Conservation (phyloP, 192 early-diverging fungal species). For the Entomortierella lignicola region DNA sequence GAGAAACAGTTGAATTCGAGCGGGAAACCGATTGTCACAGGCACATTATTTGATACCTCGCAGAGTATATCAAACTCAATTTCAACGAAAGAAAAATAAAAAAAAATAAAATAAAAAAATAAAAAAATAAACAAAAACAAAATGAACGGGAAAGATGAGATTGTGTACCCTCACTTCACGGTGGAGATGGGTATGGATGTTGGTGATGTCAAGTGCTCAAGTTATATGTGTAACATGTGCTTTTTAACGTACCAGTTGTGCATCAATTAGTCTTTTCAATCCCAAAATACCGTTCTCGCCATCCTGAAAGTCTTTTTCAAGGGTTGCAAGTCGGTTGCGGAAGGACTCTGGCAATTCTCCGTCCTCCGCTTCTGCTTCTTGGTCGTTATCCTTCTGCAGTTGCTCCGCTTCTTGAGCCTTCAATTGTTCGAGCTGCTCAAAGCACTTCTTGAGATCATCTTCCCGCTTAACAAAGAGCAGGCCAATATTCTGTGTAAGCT, state of each 20-base stretch:
- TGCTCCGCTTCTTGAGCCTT: conserved; percentile 10
- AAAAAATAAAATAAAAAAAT: background rate
- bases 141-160: background rate
- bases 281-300: conserved; percentile 41
- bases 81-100: background rate
- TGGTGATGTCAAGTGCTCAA: background rate
- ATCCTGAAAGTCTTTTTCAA: conserved; percentile 47
- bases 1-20: background rate
- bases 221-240: background rate
- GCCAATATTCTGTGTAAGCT: conserved; percentile 48
- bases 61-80: conserved; percentile 1
- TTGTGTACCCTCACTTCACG: background rate
- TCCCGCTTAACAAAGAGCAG: conserved; percentile 48
- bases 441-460: conserved; percentile 47
- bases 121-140: background rate
- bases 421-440: conserved; percentile 34
- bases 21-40: conserved; percentile 3
- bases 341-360: conserved; percentile 30
- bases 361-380: background rate
- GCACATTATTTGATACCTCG: background rate
- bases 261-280: conserved; percentile 38
- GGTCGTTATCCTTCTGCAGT: background rate
- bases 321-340: conserved; percentile 32
- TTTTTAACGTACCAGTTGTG: conserved; percentile 41
- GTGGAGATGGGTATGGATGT: no score